A percentile compares a stretch with the other conserved stretches of the same genome.
Conservation (phyloP, 2,329 filamentous ascomycete genomes). For the Apiospora hydei region DNA sequence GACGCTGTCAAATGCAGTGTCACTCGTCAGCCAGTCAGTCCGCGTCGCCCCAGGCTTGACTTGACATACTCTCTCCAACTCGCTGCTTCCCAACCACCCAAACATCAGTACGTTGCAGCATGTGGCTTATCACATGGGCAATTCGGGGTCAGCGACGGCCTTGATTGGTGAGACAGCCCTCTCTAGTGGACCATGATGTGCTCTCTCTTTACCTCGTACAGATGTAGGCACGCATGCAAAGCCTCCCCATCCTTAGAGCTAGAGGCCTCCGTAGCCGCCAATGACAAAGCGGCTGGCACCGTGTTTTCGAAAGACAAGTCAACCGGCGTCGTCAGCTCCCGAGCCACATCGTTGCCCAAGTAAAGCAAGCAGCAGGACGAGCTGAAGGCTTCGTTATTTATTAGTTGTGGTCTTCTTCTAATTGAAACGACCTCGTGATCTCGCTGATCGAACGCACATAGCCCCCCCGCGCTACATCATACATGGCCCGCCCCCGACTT, state of each 20-base stretch:
- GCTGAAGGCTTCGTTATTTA: not conserved
- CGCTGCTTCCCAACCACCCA: not conserved
- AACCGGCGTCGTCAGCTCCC: constrained; percentile 9
- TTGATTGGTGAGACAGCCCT: constrained; percentile 16
- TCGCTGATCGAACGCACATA: not conserved
- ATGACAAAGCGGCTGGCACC: not conserved
- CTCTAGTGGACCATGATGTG: not conserved
- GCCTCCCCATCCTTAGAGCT: not conserved
- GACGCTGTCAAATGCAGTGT: not conserved
- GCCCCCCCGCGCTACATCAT: not conserved
- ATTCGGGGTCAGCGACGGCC: not conserved
- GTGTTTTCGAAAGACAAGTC: constrained; percentile 1
- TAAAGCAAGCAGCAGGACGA: not conserved
- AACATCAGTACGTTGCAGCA: not conserved
- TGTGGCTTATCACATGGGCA: not conserved
- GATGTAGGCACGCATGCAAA: not conserved
- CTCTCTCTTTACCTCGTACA: constrained; percentile 20
- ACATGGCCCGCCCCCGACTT: not conserved
- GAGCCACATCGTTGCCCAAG: constrained; percentile 6
- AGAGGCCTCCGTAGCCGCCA: constrained; percentile 9
- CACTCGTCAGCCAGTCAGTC: not conserved
- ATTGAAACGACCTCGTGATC: not conserved
- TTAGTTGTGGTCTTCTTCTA: not conserved
- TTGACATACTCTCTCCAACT: too few species aligned
- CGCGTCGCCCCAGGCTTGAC: not conserved